A percentile compares a stretch with the other conserved stretches of the same genome.
Evolutionary conservation across 768 basidiomycete species (phyloP).

Genomic region (Leucocoprinus sp.): DNA sequence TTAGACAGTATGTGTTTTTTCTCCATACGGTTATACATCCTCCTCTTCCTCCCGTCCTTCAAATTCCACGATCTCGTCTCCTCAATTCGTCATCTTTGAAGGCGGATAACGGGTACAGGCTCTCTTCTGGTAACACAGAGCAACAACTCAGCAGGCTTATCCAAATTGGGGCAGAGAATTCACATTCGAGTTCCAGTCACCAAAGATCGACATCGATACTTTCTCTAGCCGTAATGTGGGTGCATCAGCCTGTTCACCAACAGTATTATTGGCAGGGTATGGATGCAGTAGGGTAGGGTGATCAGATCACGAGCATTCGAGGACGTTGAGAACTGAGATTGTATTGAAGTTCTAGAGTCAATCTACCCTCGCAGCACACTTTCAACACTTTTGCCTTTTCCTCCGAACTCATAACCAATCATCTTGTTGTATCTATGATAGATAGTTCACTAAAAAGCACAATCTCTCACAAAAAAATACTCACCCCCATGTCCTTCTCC

Average conservation of each 20-base stretch:
- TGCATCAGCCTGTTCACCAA: no score
- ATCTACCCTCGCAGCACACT: constrained; percentile 60
- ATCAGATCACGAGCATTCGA: constrained; percentile 25
- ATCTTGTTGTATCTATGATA: neutral
- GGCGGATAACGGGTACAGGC: no score
- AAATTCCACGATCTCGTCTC: no score
- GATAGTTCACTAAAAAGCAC: no score
- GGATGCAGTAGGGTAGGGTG: constrained; percentile 8
- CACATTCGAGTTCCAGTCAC: no score
- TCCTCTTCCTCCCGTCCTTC: neutral
- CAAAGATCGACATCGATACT: no score
- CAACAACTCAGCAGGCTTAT: neutral
- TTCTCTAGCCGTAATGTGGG: no score
- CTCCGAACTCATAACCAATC: constrained; percentile 24
- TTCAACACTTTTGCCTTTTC: constrained; percentile 49
- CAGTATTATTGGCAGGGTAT: no score
- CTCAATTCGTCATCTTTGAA: no score
- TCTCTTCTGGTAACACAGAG: neutral
- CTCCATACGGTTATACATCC: neutral
- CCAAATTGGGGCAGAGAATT: no score
- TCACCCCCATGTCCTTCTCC: no score
- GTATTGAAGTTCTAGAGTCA: constrained; percentile 50
- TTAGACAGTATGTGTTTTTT: neutral
- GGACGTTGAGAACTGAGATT: neutral
- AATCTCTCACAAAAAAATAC: no score